Evolutionary conservation across 1,139 yeast species (phyloP).

Genomic region (Yamadazyma oceani): DNA sequence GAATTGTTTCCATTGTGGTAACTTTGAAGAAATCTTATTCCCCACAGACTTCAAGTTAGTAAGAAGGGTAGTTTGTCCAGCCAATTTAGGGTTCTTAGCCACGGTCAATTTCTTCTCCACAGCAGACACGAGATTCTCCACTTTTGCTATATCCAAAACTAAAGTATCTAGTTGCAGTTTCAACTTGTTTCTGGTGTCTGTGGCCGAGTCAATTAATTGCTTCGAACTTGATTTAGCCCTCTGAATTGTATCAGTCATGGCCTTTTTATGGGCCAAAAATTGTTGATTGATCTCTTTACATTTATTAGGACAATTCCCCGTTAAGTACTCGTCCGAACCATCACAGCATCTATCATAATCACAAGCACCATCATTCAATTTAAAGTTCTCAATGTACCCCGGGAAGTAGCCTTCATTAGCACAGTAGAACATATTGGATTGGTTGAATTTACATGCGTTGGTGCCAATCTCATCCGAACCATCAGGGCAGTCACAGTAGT

Average conservation of each 20-base stretch:
- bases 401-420: constrained; percentile 70
- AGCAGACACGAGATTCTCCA: constrained; percentile 5
- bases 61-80: neutral
- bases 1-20: neutral
- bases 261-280: constrained; percentile 22
- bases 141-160: constrained; percentile 5
- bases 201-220: constrained; percentile 27
- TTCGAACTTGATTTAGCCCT: constrained; percentile 25
- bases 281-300: constrained; percentile 52
- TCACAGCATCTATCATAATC: constrained; percentile 92
- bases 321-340: constrained; percentile 77
- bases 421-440: constrained; percentile 65
- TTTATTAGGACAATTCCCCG: constrained; percentile 51
- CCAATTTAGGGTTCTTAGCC: constrained; percentile 1
- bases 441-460: constrained; percentile 60
- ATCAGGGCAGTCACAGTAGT: constrained; percentile 95
- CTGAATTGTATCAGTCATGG: constrained; percentile 17
- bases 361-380: constrained; percentile 88
- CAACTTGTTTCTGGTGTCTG: constrained; percentile 19
- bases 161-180: constrained; percentile 24
- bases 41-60: neutral
- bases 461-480: constrained; percentile 99
- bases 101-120: neutral
- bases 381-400: constrained; percentile 54
- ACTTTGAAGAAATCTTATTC: neutral